phyloP scores from a whole-genome alignment of 2,329 filamentous ascomycete species.

The Fusarium marasasianum region DNA sequence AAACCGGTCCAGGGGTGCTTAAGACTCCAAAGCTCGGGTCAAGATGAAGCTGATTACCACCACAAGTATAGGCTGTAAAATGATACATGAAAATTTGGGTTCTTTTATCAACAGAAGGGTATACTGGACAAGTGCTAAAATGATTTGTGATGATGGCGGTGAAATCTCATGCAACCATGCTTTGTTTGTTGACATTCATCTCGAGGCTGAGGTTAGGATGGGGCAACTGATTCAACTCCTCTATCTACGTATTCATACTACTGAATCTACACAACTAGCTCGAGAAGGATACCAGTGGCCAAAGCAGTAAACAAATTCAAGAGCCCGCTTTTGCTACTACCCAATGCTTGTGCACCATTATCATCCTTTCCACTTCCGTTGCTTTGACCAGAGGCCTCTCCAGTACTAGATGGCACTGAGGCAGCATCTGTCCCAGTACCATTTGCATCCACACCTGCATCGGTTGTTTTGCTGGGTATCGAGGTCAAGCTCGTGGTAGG shows the following conservation, averaged over 20 bases:
- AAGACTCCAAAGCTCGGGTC: not conserved
- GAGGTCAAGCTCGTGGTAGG: slow-evolving; percentile 23
- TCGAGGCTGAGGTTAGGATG: not conserved
- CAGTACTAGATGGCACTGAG: not conserved
- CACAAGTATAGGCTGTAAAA: not conserved
- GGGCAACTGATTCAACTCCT: not conserved
- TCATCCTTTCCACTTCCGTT: not conserved
- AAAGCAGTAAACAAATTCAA: not conserved
- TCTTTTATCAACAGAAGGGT: not conserved
- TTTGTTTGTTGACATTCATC: not conserved
- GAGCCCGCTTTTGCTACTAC: not conserved
- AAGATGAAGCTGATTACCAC: not conserved
- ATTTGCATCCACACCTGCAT: not conserved
- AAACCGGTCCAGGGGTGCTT: too few relatives aligned
- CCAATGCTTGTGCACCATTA: not conserved
- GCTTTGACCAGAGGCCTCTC: slow-evolving; percentile 67
- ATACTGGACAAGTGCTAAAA: not conserved
- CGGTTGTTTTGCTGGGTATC: slow-evolving; percentile 1
- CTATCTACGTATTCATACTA: too few relatives aligned
- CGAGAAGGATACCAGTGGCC: not conserved
- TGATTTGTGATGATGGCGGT: not conserved
- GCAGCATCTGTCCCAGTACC: slow-evolving; percentile 43
- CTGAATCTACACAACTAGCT: not conserved
- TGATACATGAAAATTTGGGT: not conserved
- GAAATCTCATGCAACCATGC: not conserved